Base-by-base conservation (phyloP, 768 basidiomycete species). In the Hericium coralloides region DNA sequence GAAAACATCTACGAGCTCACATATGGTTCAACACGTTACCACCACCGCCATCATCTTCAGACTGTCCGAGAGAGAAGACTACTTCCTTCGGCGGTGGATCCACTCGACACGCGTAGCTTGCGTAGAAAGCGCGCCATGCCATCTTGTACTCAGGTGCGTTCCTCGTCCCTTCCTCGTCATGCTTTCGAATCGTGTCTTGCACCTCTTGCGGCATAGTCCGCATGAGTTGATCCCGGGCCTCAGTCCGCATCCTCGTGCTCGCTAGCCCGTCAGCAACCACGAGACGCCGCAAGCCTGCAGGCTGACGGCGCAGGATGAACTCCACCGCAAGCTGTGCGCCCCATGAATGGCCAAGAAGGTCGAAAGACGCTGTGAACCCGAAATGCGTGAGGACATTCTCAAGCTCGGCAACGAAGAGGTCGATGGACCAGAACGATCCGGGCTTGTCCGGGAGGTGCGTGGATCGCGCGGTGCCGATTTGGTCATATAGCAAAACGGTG, bases 401-500 rank as follows among this genome's bases (percentile, higher is more conserved):
- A 47, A 82, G 74, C 67, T 84, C 78, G 58, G 77, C 72, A 59
- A 79, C 65, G 69, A 81, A 82, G 5, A 82, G 70, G 53, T 74
- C 64, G 38, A 69, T 64, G 14, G 72, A 77, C 81, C 81, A 83
- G 68, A 83, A 83, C 14, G 49, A 49, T 1, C 61, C 60, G 38
- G 41, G 41, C 41, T 43, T 43, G 2, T 43, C 41, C 1, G 41
- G 41, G 41, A 43, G 41, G 2, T 43, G 41, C 15, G 41, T 43
- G 15, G 41, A 43, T 15, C 41, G 10, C 17, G 41, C 15, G 41
- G 41, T 6, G 15, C 41, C 41, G 41, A 43, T 43, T n/a, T 43
- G 41, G 41, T 43, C 41, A 9, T 43, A 43, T 5, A 43, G 3
- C 17, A 43, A 2, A 9, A 43, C 41, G 3, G 41, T 15, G 2